Evolutionary conservation across 805 yeast species (phyloP).

Genomic region (Cyberlindnera galapagoensis): DNA sequence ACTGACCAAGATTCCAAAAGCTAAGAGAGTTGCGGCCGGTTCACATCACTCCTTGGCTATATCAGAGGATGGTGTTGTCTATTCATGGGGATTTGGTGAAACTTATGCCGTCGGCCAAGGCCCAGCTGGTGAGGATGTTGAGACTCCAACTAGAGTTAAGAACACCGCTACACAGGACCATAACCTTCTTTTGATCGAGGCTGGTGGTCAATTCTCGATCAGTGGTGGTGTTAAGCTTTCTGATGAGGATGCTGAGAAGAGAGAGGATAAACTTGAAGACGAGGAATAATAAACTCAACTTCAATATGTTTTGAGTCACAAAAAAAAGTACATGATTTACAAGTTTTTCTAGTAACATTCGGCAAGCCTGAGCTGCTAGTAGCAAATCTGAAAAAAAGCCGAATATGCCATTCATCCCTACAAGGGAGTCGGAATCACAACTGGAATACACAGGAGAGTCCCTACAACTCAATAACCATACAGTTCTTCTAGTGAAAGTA

Average conservation of each 20-base stretch:
- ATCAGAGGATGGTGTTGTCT: slow-evolving; percentile 75
- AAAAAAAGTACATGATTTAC: not conserved
- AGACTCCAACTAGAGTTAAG: slow-evolving; percentile 78
- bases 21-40: slow-evolving; percentile 67
- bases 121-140: slow-evolving; percentile 79
- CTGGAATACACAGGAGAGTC: too few species aligned
- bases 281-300: slow-evolving; percentile 39
- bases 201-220: slow-evolving; percentile 95
- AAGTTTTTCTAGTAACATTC: not conserved
- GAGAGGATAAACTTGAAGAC: slow-evolving; percentile 45
- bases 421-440: too few species aligned
- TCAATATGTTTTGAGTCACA: not conserved
- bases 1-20: slow-evolving; percentile 49
- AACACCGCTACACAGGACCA: slow-evolving; percentile 90
- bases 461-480: too few species aligned
- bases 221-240: slow-evolving; percentile 62
- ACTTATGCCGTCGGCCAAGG: slow-evolving; percentile 96
- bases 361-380: too few species aligned
- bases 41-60: slow-evolving; percentile 91
- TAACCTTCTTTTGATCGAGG: slow-evolving; percentile 67
- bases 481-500: too few species aligned
- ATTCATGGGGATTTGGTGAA: slow-evolving; percentile 98
- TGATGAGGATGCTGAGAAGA: slow-evolving; percentile 34
- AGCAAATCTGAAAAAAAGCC: too few species aligned
- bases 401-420: too few species aligned